Base-by-base conservation (phyloP, 371 early-diverging fungal genomes). In the Phascolomyces articulosus region DNA sequence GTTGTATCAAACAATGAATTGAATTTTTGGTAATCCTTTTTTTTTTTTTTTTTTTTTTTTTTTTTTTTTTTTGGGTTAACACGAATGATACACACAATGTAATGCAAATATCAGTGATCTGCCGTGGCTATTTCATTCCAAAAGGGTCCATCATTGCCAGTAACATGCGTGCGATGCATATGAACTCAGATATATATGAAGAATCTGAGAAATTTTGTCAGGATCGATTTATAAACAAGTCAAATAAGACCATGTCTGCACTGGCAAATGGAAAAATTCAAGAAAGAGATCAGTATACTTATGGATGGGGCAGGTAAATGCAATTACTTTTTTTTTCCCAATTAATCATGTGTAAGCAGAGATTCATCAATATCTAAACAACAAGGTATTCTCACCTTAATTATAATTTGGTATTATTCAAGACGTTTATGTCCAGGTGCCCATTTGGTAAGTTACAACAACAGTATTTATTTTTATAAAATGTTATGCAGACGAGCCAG, bases 161-260 rank as follows among this genome's bases (percentile, higher is more conserved):
- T 15, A 66, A 72, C 60, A 60, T 60, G 13, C 31, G 23, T 44
- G 62, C 11, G 2, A 57, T 62, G 58, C 55, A 67, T 28, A 40
- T 26, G 16, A 40, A 64, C 28, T 31, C 58, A 3, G 24, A 55
- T 3, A 18, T 47, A 18, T 64, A 64, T 41, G 44, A 21, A 10
- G 47, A 64, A 10, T 57, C 64, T 6, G 38, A 64, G 6, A 40
- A 13, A 18, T 64, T 64, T 27, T 57, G 20, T 3, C 31, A 41
- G 3, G 64, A 64, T 4, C 68, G 73, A 11, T 65, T 59, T 54
- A 31, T 69, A 13, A 26, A 61, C n/a, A 62, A 64, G 10, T 27
- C 60, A 27, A 38, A 15, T 20, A 40, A 27, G 16, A 3, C 66
- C 54, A 55, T 60, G 60, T 15, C 44, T 26, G 53, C 60, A 3